A percentile compares a stretch with the other conserved stretches of the same genome.
Conservation (phyloP, 2,329 filamentous ascomycete species). For the Endocalyx cinctus region DNA sequence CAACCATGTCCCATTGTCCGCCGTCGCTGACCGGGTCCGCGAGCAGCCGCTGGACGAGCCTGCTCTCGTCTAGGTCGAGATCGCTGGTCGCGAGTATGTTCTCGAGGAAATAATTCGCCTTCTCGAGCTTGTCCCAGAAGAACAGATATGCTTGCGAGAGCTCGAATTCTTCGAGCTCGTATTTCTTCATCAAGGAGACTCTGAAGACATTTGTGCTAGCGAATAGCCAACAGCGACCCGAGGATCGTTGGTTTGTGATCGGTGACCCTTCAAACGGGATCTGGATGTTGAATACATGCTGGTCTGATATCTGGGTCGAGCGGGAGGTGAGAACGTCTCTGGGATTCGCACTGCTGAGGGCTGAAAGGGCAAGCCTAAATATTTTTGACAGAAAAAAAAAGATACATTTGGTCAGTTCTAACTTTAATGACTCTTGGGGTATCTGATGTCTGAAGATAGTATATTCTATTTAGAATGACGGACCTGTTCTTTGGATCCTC, state of each 20-base stretch:
- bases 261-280: conserved; percentile 79
- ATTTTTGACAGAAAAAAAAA: too few species aligned
- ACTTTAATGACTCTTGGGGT: too few species aligned
- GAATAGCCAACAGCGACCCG: conserved; percentile 88
- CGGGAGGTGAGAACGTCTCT: conserved; percentile 61
- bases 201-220: conserved; percentile 89
- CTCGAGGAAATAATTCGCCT: conserved; percentile 85
- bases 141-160: conserved; percentile 85
- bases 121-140: conserved; percentile 93
- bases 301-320: conserved; percentile 60
- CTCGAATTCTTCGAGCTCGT: conserved; percentile 74
- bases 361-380: conserved; percentile 66
- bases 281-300: conserved; percentile 77
- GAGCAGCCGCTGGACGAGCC: conserved; percentile 68
- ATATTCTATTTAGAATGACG: too few species aligned
- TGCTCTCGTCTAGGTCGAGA: conserved; percentile 66
- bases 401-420: too few species aligned
- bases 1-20: conserved; percentile 90
- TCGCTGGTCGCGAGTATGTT: conserved; percentile 70
- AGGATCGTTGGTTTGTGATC: conserved; percentile 78
- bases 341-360: conserved; percentile 64
- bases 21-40: conserved; percentile 69
- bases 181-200: conserved; percentile 80
- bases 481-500: conserved; percentile 63
- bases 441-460: too few species aligned